Percentiles rank a stretch among this genome's conserved stretches.
Evolutionary conservation across 2,329 filamentous ascomycete genomes (phyloP).

Genomic region (Trichoderma pleuroti): DNA sequence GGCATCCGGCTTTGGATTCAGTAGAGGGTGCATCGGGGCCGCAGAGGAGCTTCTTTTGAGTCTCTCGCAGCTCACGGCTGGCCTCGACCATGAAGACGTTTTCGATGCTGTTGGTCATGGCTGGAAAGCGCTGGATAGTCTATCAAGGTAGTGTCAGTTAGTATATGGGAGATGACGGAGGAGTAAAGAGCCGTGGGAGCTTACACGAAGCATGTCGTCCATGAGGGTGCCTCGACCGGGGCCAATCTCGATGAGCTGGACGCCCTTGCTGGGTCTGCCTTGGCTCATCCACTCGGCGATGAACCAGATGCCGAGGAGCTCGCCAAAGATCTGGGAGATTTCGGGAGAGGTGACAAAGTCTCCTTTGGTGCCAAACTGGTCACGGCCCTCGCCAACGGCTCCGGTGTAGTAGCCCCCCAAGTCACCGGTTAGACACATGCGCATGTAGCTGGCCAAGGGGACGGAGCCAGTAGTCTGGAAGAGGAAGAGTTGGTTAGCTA

Average conservation of each 20-base stretch:
- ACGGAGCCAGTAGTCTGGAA: constrained; percentile 75
- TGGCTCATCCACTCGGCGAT: constrained; percentile 96
- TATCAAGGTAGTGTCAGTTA: constrained; percentile 32
- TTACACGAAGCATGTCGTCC: constrained; percentile 88
- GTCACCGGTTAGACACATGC: constrained; percentile 92
- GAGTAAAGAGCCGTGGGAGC: constrained; percentile 26
- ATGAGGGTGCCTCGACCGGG: constrained; percentile 93
- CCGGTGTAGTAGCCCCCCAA: constrained; percentile 91
- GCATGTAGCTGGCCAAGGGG: constrained; percentile 92
- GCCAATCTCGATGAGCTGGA: constrained; percentile 90
- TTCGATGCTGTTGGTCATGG: constrained; percentile 72
- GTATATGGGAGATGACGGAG: too few species aligned
- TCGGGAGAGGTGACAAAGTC: constrained; percentile 98
- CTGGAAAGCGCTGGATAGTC: constrained; percentile 81
- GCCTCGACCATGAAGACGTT: constrained; percentile 93
- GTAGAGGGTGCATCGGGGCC: constrained; percentile 63
- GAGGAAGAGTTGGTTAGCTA: background rate
- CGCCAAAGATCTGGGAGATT: constrained; percentile 95
- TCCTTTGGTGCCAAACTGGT: constrained; percentile 88
- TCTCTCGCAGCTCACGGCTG: constrained; percentile 70
- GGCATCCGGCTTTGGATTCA: constrained; percentile 69
- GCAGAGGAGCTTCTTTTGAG: constrained; percentile 80
- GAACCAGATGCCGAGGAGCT: constrained; percentile 91
- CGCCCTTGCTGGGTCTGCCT: constrained; percentile 66
- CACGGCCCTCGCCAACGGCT: constrained; percentile 61